These are phyloP conservation scores for Hansenula lynferdii DNA, from an alignment of 1,139 yeast genomes.

Conservation along the genomic window DNA sequence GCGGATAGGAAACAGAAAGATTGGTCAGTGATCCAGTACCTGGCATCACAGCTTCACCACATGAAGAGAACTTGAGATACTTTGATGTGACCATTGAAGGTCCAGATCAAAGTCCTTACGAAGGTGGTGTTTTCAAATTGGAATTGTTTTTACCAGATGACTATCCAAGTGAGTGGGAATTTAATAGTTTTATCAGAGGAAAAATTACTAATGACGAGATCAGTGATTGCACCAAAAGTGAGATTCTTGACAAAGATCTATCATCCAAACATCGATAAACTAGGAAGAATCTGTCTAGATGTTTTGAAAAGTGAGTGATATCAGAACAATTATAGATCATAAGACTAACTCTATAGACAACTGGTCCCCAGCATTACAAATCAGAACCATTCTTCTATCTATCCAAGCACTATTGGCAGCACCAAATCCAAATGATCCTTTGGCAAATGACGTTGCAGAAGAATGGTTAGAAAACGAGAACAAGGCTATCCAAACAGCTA, in stretches of 20 bases:
- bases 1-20: slow-evolving; percentile 83
- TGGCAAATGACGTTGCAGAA: slow-evolving; percentile 96
- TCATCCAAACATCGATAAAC: slow-evolving; percentile 93
- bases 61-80: slow-evolving; percentile 88
- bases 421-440: slow-evolving; percentile 97
- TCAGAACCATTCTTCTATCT: slow-evolving; percentile 86
- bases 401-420: slow-evolving; percentile 93
- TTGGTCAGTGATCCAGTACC: slow-evolving; percentile 93
- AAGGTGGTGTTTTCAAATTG: slow-evolving; percentile 67
- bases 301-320: slow-evolving; percentile 65
- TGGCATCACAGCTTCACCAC: slow-evolving; percentile 90
- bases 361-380: slow-evolving; percentile 99
- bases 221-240: slow-evolving; percentile 87
- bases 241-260: slow-evolving; percentile 89
- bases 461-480: slow-evolving; percentile 89
- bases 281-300: slow-evolving; percentile 93
- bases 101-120: slow-evolving; percentile 82
- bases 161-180: slow-evolving; percentile 48
- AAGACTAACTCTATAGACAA: slow-evolving; percentile 30
- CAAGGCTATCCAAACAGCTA: slow-evolving; percentile 79
- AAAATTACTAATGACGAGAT: slow-evolving; percentile 9
- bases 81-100: slow-evolving; percentile 90
- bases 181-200: background rate
- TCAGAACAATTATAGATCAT: background rate
- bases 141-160: slow-evolving; percentile 85